Percentiles rank a stretch among this genome's conserved stretches.
Conservation (phyloP, 352 stramenopile species). For the Phytophthora hybrid region DNA sequence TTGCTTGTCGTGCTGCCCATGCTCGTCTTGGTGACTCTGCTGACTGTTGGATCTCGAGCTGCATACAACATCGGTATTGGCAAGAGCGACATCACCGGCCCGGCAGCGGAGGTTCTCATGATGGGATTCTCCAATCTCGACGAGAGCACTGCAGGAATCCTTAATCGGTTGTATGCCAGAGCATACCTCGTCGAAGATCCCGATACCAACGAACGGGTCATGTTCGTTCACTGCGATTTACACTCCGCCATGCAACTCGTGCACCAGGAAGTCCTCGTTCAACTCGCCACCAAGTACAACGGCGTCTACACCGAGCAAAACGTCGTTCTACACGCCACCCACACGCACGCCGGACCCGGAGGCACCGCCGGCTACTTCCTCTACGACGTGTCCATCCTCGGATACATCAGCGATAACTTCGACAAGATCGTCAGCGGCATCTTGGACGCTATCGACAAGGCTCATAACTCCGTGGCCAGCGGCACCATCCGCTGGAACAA, state of each 20-base stretch:
- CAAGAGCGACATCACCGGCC: constrained; percentile 71
- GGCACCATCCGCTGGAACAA: constrained; percentile 55
- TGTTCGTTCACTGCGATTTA: constrained; percentile 58
- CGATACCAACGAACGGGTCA: constrained; percentile 39
- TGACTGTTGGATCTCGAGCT: too few relatives aligned
- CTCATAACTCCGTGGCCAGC: constrained; percentile 60
- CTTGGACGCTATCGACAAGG: constrained; percentile 61
- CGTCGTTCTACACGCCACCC: constrained; percentile 78
- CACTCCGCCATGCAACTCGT: constrained; percentile 59
- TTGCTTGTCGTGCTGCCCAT: too few relatives aligned
- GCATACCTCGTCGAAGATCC: constrained; percentile 67
- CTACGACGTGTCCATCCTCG: constrained; percentile 63
- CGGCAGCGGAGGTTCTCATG: constrained; percentile 65
- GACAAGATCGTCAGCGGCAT: constrained; percentile 75
- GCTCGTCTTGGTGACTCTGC: too few relatives aligned
- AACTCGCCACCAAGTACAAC: constrained; percentile 50
- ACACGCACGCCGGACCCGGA: constrained; percentile 84
- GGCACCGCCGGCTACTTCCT: constrained; percentile 82
- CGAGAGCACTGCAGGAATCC: constrained; percentile 60
- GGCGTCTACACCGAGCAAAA: constrained; percentile 69
- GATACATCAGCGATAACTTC: constrained; percentile 66
- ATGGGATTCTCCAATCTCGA: constrained; percentile 64
- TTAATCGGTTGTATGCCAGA: constrained; percentile 69
- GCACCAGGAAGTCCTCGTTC: constrained; percentile 57
- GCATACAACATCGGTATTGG: constrained; percentile 61